Percentiles rank a stretch among this genome's conserved stretches.
Evolutionary conservation across 2,329 filamentous ascomycete genomes (phyloP).

Genomic region (Cyphellophora attinorum): DNA sequence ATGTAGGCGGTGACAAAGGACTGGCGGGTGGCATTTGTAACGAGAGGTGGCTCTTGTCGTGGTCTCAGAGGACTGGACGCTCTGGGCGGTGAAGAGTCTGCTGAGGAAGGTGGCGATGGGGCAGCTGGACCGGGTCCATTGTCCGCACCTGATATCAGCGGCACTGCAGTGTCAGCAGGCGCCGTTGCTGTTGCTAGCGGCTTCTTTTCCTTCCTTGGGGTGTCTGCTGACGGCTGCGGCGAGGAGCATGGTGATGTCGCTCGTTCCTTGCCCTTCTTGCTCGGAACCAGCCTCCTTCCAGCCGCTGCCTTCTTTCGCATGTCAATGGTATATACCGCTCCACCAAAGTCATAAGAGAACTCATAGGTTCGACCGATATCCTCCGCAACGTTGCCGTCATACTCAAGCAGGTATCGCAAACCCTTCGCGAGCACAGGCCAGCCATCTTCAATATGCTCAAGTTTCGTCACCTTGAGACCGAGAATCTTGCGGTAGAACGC

Average conservation of each 20-base stretch:
- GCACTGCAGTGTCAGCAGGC: slow-evolving; percentile 8
- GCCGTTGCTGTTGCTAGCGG: slow-evolving; percentile 1
- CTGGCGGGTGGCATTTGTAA: slow-evolving; percentile 70
- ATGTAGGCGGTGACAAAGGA: slow-evolving; percentile 80
- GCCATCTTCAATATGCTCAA: slow-evolving; percentile 73
- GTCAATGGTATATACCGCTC: slow-evolving; percentile 43
- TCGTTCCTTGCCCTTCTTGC: slow-evolving; percentile 15
- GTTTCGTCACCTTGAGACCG: slow-evolving; percentile 55
- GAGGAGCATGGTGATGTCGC: slow-evolving; percentile 16
- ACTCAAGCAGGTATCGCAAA: slow-evolving; percentile 62
- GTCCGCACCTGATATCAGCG: slow-evolving; percentile 8
- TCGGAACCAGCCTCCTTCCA: slow-evolving; percentile 7
- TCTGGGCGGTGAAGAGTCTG: slow-evolving; percentile 12
- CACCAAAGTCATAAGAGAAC: slow-evolving; percentile 60
- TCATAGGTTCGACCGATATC: slow-evolving; percentile 77
- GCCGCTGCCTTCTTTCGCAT: slow-evolving; percentile 37
- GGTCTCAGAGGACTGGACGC: slow-evolving; percentile 24
- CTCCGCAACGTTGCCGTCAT: slow-evolving; percentile 75
- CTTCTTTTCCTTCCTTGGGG: slow-evolving; percentile 1
- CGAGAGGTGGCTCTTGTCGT: slow-evolving; percentile 53
- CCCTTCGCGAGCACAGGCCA: slow-evolving; percentile 77
- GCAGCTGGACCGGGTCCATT: slow-evolving; percentile 6
- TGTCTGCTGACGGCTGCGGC: slow-evolving; percentile 9
- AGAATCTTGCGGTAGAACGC: slow-evolving; percentile 76
- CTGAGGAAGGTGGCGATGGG: background rate